Evolutionary conservation across 1,284 basidiomycete species (phyloP).

Genomic region (Papiliotrema terrestris): DNA sequence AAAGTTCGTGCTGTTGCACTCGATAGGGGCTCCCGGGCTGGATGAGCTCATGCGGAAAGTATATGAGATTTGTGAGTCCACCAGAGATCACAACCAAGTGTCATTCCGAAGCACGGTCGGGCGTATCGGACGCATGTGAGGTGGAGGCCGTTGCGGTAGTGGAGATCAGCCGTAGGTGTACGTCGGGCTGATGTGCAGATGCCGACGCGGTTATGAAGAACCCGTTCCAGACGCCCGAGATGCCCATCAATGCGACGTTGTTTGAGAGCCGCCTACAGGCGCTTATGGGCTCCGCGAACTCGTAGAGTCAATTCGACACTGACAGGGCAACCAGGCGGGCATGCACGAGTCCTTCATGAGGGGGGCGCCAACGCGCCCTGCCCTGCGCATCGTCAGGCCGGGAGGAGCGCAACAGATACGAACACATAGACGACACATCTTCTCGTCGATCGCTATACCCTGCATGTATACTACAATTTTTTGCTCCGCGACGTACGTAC

Average conservation of each 20-base stretch:
- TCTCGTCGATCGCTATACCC: neutral
- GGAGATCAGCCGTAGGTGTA: too few relatives aligned
- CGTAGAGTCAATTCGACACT: too few relatives aligned
- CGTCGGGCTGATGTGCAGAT: constrained; percentile 16
- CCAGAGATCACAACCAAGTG: too few relatives aligned
- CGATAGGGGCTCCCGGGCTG: constrained; percentile 56
- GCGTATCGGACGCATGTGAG: too few relatives aligned
- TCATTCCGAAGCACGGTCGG: too few relatives aligned
- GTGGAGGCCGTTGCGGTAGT: too few relatives aligned
- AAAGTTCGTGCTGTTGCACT: constrained; percentile 92
- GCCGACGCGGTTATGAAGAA: constrained; percentile 97
- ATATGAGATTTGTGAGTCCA: constrained; percentile 72
- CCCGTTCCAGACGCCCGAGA: constrained; percentile 97
- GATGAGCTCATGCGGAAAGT: constrained; percentile 73
- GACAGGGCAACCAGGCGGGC: too few relatives aligned
- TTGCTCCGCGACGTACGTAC: neutral
- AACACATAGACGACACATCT: neutral
- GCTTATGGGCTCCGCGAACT: constrained; percentile 28
- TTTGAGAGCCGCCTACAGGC: constrained; percentile 66
- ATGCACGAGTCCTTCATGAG: too few relatives aligned
- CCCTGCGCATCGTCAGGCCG: too few relatives aligned
- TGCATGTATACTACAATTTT: neutral
- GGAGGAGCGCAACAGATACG: neutral
- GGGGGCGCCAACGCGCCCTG: too few relatives aligned
- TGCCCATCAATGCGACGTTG: constrained; percentile 89